These are phyloP conservation scores for Bruguiera gymnorhiza DNA, from an alignment of 345 rosid genomes.

Conservation along the genomic window DNA sequence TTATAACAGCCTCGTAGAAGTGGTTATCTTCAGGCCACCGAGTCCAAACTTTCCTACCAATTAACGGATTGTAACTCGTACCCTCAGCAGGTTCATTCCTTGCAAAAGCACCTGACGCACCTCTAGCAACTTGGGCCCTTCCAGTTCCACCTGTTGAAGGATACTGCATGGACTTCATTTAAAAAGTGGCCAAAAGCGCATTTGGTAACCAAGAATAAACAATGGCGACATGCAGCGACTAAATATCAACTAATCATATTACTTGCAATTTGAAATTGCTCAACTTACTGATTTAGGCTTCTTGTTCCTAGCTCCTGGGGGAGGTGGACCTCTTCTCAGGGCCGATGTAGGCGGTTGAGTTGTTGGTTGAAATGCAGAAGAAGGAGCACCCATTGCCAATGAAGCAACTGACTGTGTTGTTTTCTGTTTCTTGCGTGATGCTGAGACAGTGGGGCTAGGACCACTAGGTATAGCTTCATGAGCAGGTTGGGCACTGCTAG, in stretches of 20 bases:
- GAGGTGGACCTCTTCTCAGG: constrained; percentile 67
- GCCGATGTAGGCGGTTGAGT: constrained; percentile 84
- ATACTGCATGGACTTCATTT: constrained; percentile 63
- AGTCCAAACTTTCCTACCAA: constrained; percentile 93
- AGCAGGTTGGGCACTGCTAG: constrained; percentile 53
- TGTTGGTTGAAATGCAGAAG: constrained; percentile 68
- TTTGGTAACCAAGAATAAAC: constrained; percentile 21
- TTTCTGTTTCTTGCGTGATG: constrained; percentile 83
- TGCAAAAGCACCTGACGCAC: constrained; percentile 44
- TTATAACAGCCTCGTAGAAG: constrained; percentile 86
- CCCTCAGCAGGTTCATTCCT: constrained; percentile 65
- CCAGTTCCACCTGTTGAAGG: constrained; percentile 61
- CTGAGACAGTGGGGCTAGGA: constrained; percentile 85
- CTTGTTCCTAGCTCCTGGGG: constrained; percentile 62
- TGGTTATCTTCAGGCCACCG: constrained; percentile 94
- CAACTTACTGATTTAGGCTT: constrained; percentile 82
- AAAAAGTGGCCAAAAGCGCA: constrained; percentile 29
- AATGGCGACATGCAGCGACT: background rate
- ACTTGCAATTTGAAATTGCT: constrained; percentile 1
- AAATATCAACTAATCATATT: constrained; percentile 3
- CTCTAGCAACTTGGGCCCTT: constrained; percentile 55
- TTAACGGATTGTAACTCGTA: constrained; percentile 56
- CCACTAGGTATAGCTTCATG: constrained; percentile 75
- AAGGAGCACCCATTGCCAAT: constrained; percentile 68
- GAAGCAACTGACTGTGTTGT: constrained; percentile 78